Evolutionary conservation across 805 yeast species (phyloP).

Genomic region (Wickerhamiella spandovensis): DNA sequence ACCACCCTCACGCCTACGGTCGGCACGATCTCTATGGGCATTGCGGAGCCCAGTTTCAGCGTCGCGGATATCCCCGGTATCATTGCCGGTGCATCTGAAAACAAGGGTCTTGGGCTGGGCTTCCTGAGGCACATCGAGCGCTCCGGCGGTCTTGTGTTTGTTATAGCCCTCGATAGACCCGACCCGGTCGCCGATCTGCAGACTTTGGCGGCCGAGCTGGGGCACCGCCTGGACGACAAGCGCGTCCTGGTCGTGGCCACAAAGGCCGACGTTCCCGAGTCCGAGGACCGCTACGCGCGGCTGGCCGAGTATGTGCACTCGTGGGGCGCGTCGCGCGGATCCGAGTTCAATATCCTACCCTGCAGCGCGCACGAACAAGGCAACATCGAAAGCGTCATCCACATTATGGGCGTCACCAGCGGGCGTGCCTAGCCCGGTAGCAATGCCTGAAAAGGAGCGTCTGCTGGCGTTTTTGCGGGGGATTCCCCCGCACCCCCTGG

Average conservation of each 20-base stretch:
- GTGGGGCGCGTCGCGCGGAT: conserved; percentile 22
- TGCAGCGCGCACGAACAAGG: conserved; percentile 67
- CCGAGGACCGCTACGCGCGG: conserved; percentile 34
- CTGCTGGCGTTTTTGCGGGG: too few relatives aligned
- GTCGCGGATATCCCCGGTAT: conserved; percentile 98
- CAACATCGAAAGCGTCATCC: conserved; percentile 56
- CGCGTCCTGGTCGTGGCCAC: conserved; percentile 71
- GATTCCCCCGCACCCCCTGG: too few relatives aligned
- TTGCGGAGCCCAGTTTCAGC: conserved; percentile 47
- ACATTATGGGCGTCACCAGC: conserved; percentile 43
- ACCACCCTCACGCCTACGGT: conserved; percentile 86
- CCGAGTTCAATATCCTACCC: conserved; percentile 61
- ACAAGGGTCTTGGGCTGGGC: conserved; percentile 88
- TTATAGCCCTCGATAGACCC: conserved; percentile 54
- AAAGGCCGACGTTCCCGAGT: conserved; percentile 69
- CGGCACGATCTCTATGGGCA: conserved; percentile 65
- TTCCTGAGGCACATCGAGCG: conserved; percentile 87
- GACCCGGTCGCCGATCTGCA: conserved; percentile 58
- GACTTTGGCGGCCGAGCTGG: conserved; percentile 56
- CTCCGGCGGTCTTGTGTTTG: conserved; percentile 80
- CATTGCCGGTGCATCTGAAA: conserved; percentile 67
- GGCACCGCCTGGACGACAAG: conserved; percentile 48
- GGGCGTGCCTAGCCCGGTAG: background rate
- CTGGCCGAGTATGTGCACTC: conserved; percentile 25
- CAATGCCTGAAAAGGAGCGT: too few relatives aligned